These are phyloP conservation scores for Henningerozyma blattae DNA, from an alignment of 805 yeast species.

Conservation along the genomic window DNA sequence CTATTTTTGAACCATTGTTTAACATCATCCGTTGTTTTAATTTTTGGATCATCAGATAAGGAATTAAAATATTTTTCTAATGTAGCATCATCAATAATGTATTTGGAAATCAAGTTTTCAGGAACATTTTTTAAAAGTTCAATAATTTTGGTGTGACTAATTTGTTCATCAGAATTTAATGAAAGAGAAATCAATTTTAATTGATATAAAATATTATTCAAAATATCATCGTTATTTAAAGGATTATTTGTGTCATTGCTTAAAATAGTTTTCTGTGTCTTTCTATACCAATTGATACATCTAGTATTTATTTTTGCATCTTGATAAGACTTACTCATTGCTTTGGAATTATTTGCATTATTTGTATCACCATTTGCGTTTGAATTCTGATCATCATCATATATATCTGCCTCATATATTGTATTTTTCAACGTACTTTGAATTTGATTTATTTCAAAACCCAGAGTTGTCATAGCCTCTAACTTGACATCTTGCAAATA, in stretches of 20 bases:
- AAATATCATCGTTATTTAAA: constrained; percentile 10
- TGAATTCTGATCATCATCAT: constrained; percentile 18
- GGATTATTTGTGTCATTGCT: constrained; percentile 3
- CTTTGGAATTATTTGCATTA: too few relatives aligned
- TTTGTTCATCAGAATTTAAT: constrained; percentile 5
- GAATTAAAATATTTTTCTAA: constrained; percentile 15
- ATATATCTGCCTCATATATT: constrained; percentile 12
- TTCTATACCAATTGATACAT: constrained; percentile 11
- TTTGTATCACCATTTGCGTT: too few relatives aligned
- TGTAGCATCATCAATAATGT: constrained; percentile 5
- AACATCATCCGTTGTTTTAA: constrained; percentile 11
- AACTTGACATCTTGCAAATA: constrained; percentile 17
- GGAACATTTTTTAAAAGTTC: constrained; percentile 8
- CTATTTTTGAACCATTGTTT: constrained; percentile 6
- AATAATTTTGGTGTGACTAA: constrained; percentile 8
- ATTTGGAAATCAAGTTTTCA: neutral
- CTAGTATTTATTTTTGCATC: too few relatives aligned
- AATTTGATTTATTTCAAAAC: too few relatives aligned
- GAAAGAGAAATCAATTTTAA: constrained; percentile 12
- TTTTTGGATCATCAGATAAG: constrained; percentile 9
- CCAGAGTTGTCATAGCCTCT: constrained; percentile 11
- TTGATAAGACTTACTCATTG: too few relatives aligned
- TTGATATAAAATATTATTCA: constrained; percentile 12
- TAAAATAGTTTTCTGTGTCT: constrained; percentile 1
- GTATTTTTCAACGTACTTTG: neutral